Conservation (phyloP, 2,329 filamentous ascomycete species). For the Sporothrix brasiliensis region DNA sequence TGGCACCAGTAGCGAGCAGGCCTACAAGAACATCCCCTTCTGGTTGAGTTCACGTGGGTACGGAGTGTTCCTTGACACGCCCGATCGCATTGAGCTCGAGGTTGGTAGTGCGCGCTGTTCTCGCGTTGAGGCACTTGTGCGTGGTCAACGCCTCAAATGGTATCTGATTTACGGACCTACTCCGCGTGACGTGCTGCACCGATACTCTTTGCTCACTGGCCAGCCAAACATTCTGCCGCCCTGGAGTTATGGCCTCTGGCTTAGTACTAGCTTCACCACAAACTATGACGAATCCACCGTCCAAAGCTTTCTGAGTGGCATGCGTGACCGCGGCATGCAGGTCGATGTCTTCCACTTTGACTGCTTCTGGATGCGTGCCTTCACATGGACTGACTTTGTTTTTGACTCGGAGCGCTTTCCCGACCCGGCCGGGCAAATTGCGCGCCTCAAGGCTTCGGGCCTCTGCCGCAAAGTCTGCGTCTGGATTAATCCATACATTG, state of each 20-base stretch:
- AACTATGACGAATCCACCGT: conserved; percentile 72
- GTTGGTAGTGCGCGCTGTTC: conserved; percentile 74
- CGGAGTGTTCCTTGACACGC: conserved; percentile 73
- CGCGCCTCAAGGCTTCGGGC: conserved; percentile 63
- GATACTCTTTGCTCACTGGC: conserved; percentile 70
- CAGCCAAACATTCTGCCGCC: conserved; percentile 65
- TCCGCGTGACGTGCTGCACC: conserved; percentile 70
- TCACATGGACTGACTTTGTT: conserved; percentile 74
- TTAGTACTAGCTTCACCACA: conserved; percentile 76
- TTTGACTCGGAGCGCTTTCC: conserved; percentile 71
- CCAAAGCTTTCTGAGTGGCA: conserved; percentile 67
- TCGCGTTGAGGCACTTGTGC: conserved; percentile 68
- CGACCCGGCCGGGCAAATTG: conserved; percentile 66
- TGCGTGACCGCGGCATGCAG: conserved; percentile 65
- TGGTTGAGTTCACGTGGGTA: conserved; percentile 74
- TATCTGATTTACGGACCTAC: conserved; percentile 72
- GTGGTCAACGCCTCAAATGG: conserved; percentile 71
- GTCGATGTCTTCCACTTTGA: conserved; percentile 76
- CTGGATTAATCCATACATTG: conserved; percentile 77
- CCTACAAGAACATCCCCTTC: conserved; percentile 73
- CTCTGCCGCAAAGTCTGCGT: conserved; percentile 68
- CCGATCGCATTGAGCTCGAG: conserved; percentile 70
- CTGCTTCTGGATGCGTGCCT: conserved; percentile 76
- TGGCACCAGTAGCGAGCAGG: conserved; percentile 69
- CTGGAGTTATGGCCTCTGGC: conserved; percentile 77